A percentile compares a stretch with the other conserved stretches of the same genome.
phyloP scores from a whole-genome alignment of 345 rosid species.

The Arabis hirsuta region DNA sequence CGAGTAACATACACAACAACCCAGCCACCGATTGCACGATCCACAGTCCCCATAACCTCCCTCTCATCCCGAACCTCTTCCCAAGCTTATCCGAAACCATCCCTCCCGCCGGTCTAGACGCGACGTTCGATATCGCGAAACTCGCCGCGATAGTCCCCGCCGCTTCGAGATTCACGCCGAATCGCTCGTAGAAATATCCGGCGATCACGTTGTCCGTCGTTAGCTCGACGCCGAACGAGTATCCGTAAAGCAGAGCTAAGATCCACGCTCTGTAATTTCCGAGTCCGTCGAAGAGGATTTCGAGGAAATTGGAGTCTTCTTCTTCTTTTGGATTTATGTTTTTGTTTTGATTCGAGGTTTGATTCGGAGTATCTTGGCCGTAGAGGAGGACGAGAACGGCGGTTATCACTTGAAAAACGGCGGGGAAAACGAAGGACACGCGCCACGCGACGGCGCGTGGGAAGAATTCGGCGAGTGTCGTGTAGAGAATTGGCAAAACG shows the following conservation, averaged over 20 bases:
- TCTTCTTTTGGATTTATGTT: background rate
- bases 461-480: slow-evolving; percentile 34
- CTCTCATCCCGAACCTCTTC: slow-evolving; percentile 68
- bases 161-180: slow-evolving; percentile 61
- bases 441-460: slow-evolving; percentile 64
- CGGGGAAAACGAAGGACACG: slow-evolving; percentile 60
- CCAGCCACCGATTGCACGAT: slow-evolving; percentile 69
- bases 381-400: slow-evolving; percentile 57
- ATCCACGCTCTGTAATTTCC: slow-evolving; percentile 84
- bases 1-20: slow-evolving; percentile 62
- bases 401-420: slow-evolving; percentile 55
- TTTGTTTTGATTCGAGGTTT: background rate
- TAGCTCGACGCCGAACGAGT: slow-evolving; percentile 72
- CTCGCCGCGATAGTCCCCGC: slow-evolving; percentile 79
- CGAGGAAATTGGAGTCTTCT: slow-evolving; percentile 40
- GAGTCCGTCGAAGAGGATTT: slow-evolving; percentile 56
- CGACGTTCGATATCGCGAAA: slow-evolving; percentile 63
- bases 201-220: slow-evolving; percentile 78
- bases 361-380: slow-evolving; percentile 68
- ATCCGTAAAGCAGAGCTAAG: slow-evolving; percentile 62
- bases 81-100: slow-evolving; percentile 64
- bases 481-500: slow-evolving; percentile 69
- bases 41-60: slow-evolving; percentile 88
- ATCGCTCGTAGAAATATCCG: slow-evolving; percentile 71
- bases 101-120: slow-evolving; percentile 80